Base-by-base conservation (phyloP, 306 rosid species). In the Abrus precatorius region DNA sequence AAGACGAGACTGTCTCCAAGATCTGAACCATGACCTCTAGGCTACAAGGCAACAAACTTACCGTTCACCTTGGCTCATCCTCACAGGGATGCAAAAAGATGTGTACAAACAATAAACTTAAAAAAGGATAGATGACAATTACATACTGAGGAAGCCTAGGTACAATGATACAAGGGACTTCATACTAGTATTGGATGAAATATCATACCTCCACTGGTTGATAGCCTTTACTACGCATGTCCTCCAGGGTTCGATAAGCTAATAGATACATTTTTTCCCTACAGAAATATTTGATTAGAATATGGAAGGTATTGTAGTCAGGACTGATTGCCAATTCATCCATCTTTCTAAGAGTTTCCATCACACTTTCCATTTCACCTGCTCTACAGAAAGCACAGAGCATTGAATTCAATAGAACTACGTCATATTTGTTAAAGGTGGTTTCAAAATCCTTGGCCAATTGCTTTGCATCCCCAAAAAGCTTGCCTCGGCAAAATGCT, bases 331-430 rank as follows among this genome's bases (percentile, higher is more conserved):
- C 92, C 67, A 93, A 78, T 75, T 87, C 89, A 78, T 95, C 99
- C 95, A 95, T 95, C 86, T 93, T 95, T 88, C 74, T 88, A 75
- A 95, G 88, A 87, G 91, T 89, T 91, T 90, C 92, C 97, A 91
- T 95, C 47, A 91, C 97, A 55, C 97, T 93, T 59, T 91, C 93
- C 94, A 90, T 95, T 86, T 95, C 99, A 32, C 97, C 97, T n/a
- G 85, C 92, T 85, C 97, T 88, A 84, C 98, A 95, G 84, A 93
- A 95, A 73, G 99, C 98, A 84, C 96, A 95, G 74, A 95, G 91
- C 94, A 93, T 91, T 32, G 97, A 85, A 76, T 95, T 95, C 87
- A 89, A 81, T 85, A 93, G 86, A 79, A 95, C 99, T 73, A 95
- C 61, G 78, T 95, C 99, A 85, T 91, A 95, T 87, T 74, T 95